These are phyloP conservation scores for Abrus pulchellus DNA, from an alignment of 306 rosid species.

Conservation along the genomic window DNA sequence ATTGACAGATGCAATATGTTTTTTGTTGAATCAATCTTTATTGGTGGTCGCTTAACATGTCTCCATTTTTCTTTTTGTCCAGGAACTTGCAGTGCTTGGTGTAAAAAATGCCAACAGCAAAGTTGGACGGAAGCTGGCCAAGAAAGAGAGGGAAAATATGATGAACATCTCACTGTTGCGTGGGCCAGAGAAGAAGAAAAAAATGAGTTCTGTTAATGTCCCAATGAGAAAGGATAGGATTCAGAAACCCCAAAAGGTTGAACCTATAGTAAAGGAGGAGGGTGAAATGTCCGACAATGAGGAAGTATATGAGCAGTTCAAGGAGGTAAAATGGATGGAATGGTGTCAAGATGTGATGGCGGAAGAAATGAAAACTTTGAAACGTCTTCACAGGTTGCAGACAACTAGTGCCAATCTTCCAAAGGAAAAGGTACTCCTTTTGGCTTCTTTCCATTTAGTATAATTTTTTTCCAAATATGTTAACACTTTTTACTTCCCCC, in stretches of 20 bases:
- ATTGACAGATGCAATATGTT: constrained; percentile 10
- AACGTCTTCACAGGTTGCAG: constrained; percentile 91
- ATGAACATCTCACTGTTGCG: constrained; percentile 58
- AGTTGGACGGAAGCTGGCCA: constrained; percentile 78
- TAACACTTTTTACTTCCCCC: constrained; percentile 26
- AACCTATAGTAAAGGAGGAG: constrained; percentile 91
- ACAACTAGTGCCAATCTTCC: constrained; percentile 94
- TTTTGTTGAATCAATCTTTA: constrained; percentile 24
- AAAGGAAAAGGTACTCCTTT: constrained; percentile 75
- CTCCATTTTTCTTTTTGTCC: constrained; percentile 35
- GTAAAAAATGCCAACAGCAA: constrained; percentile 70
- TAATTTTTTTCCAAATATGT: background rate
- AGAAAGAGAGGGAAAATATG: constrained; percentile 77
- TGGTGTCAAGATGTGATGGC: constrained; percentile 99
- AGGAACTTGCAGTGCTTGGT: constrained; percentile 92
- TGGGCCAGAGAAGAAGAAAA: constrained; percentile 73
- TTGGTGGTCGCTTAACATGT: constrained; percentile 30
- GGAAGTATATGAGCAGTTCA: constrained; percentile 96
- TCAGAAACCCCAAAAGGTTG: constrained; percentile 74
- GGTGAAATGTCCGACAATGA: constrained; percentile 99
- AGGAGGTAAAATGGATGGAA: constrained; percentile 99
- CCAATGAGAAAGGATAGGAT: constrained; percentile 67
- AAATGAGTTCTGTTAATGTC: constrained; percentile 60
- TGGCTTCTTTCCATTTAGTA: constrained; percentile 8
- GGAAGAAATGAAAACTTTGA: constrained; percentile 83